phyloP scores from a whole-genome alignment of 495 filamentous ascomycete genomes.

The Penicilliopsis zonata region DNA sequence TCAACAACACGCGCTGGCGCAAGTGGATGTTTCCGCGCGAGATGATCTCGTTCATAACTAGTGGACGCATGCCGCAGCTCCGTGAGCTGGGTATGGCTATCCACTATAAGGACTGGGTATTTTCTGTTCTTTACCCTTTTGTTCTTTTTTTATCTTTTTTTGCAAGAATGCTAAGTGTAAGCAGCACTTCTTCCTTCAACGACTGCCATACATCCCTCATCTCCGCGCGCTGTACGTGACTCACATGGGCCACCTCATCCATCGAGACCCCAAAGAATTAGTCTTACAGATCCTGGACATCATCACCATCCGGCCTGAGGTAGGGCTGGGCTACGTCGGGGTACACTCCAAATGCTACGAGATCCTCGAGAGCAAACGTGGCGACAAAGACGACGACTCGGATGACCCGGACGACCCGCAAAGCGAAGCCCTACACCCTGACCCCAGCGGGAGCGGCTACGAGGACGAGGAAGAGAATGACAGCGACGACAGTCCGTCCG shows the following conservation, averaged over 20 bases:
- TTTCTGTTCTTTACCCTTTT: conserved; percentile 12
- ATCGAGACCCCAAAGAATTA: conserved; percentile 54
- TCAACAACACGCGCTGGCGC: conserved; percentile 37
- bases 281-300: conserved; percentile 76
- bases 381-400: conserved; percentile 27
- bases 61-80: conserved; percentile 67
- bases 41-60: conserved; percentile 65
- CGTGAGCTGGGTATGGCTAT: conserved; percentile 67
- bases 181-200: conserved; percentile 81
- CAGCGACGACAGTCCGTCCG: conserved; percentile 33
- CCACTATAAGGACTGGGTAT: conserved; percentile 80
- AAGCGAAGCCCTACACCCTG: conserved; percentile 31
- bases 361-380: conserved; percentile 55
- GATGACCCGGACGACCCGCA: conserved; percentile 24
- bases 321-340: conserved; percentile 76
- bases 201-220: conserved; percentile 62
- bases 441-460: conserved; percentile 25
- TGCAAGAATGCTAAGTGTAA: conserved; percentile 5
- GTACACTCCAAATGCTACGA: conserved; percentile 77
- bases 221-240: conserved; percentile 72
- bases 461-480: conserved; percentile 36
- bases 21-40: conserved; percentile 72
- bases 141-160: conserved; percentile 1
- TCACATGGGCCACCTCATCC: conserved; percentile 53
- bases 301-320: conserved; percentile 73